Evolutionary conservation across 192 early-diverging fungal species (phyloP).

Genomic region (Umbelopsis sp.): DNA sequence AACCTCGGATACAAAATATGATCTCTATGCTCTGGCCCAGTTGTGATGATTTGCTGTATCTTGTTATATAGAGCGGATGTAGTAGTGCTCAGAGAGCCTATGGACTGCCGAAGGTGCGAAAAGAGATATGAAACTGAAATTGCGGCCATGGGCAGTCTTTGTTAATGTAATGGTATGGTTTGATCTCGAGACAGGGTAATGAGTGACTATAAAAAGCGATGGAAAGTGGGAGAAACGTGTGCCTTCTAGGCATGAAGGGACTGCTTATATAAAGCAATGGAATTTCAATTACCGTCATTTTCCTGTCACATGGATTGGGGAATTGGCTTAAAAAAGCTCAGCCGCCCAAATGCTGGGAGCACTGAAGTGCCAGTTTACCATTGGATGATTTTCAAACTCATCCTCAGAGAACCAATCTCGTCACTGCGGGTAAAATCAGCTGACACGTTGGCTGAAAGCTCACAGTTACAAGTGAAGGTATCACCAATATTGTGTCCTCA

Average conservation of each 20-base stretch:
- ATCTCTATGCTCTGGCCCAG: slow-evolving; percentile 5
- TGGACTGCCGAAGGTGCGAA: slow-evolving; percentile 17
- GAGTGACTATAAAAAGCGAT: too few relatives aligned
- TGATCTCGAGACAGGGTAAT: neutral
- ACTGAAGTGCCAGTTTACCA: neutral
- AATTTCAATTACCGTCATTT: neutral
- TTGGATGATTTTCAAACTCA: neutral
- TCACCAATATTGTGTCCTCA: too few relatives aligned
- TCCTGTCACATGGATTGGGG: slow-evolving; percentile 17
- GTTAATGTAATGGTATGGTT: neutral
- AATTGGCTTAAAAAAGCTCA: too few relatives aligned
- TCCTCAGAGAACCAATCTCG: neutral
- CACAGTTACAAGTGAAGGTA: neutral
- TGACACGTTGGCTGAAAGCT: neutral
- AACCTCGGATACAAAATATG: slow-evolving; percentile 18
- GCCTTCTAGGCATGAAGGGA: neutral
- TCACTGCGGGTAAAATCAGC: neutral
- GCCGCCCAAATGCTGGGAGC: slow-evolving; percentile 7
- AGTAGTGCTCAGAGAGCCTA: neutral
- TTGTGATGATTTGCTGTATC: slow-evolving; percentile 13
- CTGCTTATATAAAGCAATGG: neutral
- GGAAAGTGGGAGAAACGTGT: slow-evolving; percentile 8
- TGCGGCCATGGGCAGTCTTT: slow-evolving; percentile 17
- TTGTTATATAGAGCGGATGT: neutral
- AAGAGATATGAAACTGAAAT: slow-evolving; percentile 9